Base-by-base conservation (phyloP, 2,329 filamentous ascomycete species). In the Colletotrichum euphorbiae region DNA sequence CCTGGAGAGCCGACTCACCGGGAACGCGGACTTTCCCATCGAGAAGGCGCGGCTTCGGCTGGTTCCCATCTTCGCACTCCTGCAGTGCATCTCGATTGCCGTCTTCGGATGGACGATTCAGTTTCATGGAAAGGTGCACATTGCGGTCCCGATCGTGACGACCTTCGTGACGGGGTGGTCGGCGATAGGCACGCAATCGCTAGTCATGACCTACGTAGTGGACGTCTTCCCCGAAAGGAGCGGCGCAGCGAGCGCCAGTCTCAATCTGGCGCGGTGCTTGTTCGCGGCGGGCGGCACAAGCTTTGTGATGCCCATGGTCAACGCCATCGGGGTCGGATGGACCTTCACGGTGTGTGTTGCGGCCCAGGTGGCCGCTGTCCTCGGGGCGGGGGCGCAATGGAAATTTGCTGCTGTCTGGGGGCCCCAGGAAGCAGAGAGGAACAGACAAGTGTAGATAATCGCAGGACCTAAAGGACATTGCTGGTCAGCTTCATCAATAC, bases 141-240 rank as follows among this genome's bases (percentile, higher is more conserved):
- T 87, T 17, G 81, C 83, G 0, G 75, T 84, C 0, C 84, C 85
- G 0, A 83, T 87, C 36, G 73, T 84, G 1, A 80, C 81, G 0
- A 84, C 83, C 0, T 87, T 87, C 61, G 75, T 86, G 42, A 83
- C 82, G 0, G 85, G 85, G 4, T 86, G 84, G 84, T 80, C 84
- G 0, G 80, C 81, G 0, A 78, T 85, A 5, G 84, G 84, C 0
- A 84, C 79, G 3, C 80, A 85, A 43, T 82, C 80, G 1, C 72
- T 83, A 1, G 78, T 85, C 33, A 83, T 80, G 75, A 87, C 85
- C 0, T 87, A 85, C 63, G 77, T 87, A 0, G 81, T 87, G 3
- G 86, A 89, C 70, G 74, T 87, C 0, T 88, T 85, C 67, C 80
- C 81, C 0, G 80, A 81, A 12, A 75, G 76, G 9, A 84, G 83